phyloP scores from a whole-genome alignment of 1,284 basidiomycete species.

The Pascua sp. region DNA sequence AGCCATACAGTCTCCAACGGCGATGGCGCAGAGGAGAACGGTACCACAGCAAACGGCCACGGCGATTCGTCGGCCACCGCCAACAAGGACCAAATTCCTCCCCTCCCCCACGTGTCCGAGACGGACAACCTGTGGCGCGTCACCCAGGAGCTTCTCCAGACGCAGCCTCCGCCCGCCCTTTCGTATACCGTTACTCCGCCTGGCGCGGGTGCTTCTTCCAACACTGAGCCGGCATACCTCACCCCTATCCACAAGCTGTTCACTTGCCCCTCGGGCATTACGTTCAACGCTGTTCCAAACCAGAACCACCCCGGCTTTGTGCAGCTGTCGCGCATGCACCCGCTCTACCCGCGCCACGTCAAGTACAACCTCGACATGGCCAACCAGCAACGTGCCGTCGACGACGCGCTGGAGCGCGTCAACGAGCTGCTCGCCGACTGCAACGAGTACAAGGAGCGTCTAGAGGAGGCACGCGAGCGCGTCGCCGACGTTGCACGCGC shows the following conservation, averaged over 20 bases:
- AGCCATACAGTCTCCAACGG: slow-evolving; percentile 9
- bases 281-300: slow-evolving; percentile 28
- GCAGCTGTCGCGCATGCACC: slow-evolving; percentile 26
- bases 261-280: slow-evolving; percentile 43
- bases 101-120: slow-evolving; percentile 40
- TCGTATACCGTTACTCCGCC: slow-evolving; percentile 27
- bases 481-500: slow-evolving; percentile 51
- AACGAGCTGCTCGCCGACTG: slow-evolving; percentile 53
- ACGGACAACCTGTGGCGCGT: slow-evolving; percentile 47
- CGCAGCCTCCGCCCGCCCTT: slow-evolving; percentile 23
- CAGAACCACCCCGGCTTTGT: slow-evolving; percentile 12
- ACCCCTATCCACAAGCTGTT: slow-evolving; percentile 47
- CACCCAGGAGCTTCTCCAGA: slow-evolving; percentile 34
- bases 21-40: slow-evolving; percentile 2
- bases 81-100: slow-evolving; percentile 23
- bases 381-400: slow-evolving; percentile 43
- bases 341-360: slow-evolving; percentile 28
- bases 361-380: slow-evolving; percentile 45
- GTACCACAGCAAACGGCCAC: slow-evolving; percentile 10
- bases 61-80: slow-evolving; percentile 1
- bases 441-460: slow-evolving; percentile 53
- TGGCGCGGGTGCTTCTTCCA: slow-evolving; percentile 17
- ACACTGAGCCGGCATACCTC: slow-evolving; percentile 13
- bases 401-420: slow-evolving; percentile 47
- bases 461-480: slow-evolving; percentile 53